phyloP scores from a whole-genome alignment of 2,329 filamentous ascomycete genomes.

The Paraphaeosphaeria sporulosa region DNA sequence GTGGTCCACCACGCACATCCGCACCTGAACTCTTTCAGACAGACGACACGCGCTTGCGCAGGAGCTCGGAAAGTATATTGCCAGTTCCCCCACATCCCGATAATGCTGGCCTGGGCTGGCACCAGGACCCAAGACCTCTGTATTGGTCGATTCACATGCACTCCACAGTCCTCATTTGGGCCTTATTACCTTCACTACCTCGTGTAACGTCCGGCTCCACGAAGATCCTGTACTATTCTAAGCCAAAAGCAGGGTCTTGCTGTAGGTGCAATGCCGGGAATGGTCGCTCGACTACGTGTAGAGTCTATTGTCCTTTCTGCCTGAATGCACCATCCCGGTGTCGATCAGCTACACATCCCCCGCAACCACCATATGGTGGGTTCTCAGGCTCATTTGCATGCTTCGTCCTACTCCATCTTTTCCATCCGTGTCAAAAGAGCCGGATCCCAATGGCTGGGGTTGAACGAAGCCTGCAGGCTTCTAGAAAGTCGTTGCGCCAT shows the following conservation, averaged over 20 bases:
- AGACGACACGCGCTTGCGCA: constrained; percentile 28
- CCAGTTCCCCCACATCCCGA: constrained; percentile 39
- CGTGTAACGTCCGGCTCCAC: constrained; percentile 8
- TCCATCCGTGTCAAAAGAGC: constrained; percentile 14
- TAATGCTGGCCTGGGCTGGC: constrained; percentile 18
- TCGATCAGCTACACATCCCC: constrained; percentile 31
- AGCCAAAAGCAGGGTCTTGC: constrained; percentile 14
- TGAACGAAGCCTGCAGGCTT: constrained; percentile 11
- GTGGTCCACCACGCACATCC: constrained; percentile 21
- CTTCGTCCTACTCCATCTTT: constrained; percentile 8
- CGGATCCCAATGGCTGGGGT: constrained; percentile 1
- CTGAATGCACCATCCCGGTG: constrained; percentile 29
- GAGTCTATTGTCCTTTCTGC: constrained; percentile 25
- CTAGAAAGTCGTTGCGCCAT: constrained; percentile 14
- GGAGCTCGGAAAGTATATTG: constrained; percentile 31
- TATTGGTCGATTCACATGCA: constrained; percentile 30
- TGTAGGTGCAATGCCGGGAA: constrained; percentile 9
- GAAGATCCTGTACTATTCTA: constrained; percentile 16
- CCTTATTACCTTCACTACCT: constrained; percentile 15
- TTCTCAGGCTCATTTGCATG: constrained; percentile 23
- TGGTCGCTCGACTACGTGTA: background rate
- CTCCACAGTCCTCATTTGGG: constrained; percentile 18
- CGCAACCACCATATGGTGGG: constrained; percentile 24
- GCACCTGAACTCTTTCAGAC: constrained; percentile 26
- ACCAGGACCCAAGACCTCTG: constrained; percentile 28